A percentile compares a stretch with the other conserved stretches of the same genome.
Conservation (phyloP, 2,329 filamentous ascomycete species). For the Fusarium subglutinans region DNA sequence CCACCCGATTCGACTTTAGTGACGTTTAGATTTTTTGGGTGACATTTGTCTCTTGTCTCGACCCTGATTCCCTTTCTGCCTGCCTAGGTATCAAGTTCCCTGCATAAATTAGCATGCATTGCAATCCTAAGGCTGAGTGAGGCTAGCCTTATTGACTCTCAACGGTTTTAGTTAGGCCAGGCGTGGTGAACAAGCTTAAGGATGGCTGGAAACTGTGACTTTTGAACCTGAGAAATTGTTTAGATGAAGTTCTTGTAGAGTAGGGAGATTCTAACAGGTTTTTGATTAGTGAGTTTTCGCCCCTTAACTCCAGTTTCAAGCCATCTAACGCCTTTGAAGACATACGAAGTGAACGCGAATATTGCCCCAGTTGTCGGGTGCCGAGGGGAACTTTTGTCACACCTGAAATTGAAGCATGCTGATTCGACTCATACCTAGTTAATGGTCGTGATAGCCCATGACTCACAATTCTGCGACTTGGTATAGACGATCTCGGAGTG, state of each 20-base stretch:
- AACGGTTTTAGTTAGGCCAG: not conserved
- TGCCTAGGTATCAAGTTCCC: not conserved
- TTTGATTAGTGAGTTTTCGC: not conserved
- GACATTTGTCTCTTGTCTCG: not conserved
- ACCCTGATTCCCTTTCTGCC: not conserved
- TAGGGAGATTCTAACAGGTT: not conserved
- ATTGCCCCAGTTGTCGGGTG: not conserved
- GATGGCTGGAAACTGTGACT: not conserved
- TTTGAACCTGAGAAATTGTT: not conserved
- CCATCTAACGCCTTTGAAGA: not conserved
- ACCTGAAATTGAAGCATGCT: not conserved
- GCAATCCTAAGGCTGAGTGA: conserved; percentile 8
- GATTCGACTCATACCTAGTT: not conserved
- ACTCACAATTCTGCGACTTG: not conserved
- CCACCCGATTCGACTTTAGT: conserved; percentile 21
- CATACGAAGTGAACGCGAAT: not conserved
- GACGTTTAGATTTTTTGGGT: conserved; percentile 26
- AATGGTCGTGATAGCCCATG: not conserved
- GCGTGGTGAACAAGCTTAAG: not conserved
- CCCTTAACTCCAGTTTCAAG: not conserved
- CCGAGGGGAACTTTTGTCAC: conserved; percentile 14
- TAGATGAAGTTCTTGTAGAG: not conserved
- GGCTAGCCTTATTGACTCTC: not conserved
- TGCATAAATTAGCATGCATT: not conserved
- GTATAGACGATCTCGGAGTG: not conserved